Conservation (phyloP, 2,329 filamentous ascomycete species). For the Fonsecaea pedrosoi region DNA sequence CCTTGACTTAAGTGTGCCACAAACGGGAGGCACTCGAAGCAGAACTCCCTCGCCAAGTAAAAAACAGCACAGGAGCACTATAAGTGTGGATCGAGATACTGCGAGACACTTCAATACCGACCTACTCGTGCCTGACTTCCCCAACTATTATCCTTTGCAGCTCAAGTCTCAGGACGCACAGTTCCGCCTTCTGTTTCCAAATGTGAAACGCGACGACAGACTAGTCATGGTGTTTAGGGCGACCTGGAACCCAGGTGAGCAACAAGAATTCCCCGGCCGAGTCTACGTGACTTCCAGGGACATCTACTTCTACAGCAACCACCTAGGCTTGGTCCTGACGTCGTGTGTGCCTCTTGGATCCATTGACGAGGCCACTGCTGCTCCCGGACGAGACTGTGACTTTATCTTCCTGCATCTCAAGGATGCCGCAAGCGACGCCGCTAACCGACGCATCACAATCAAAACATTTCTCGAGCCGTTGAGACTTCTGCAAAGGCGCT, state of each 20-base stretch:
- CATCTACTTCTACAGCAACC: constrained; percentile 96
- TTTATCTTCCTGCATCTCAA: constrained; percentile 86
- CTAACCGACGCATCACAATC: constrained; percentile 77
- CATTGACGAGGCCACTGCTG: constrained; percentile 87
- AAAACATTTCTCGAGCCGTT: constrained; percentile 93
- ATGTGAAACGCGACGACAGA: constrained; percentile 77
- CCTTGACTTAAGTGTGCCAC: constrained; percentile 35
- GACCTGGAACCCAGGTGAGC: constrained; percentile 80
- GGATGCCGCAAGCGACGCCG: constrained; percentile 65
- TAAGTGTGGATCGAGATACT: constrained; percentile 60
- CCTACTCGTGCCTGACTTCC: constrained; percentile 58
- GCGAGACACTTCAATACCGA: constrained; percentile 47
- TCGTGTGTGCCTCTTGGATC: constrained; percentile 76
- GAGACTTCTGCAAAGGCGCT: constrained; percentile 76
- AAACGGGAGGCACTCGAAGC: constrained; percentile 37
- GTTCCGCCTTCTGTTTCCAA: constrained; percentile 88
- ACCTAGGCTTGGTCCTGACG: constrained; percentile 86
- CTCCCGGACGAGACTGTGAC: constrained; percentile 88
- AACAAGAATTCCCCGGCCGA: constrained; percentile 79
- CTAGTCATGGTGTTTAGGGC: constrained; percentile 91
- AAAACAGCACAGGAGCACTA: constrained; percentile 61
- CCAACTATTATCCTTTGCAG: constrained; percentile 79
- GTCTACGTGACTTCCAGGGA: constrained; percentile 86
- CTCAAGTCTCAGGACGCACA: constrained; percentile 88
- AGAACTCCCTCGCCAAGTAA: constrained; percentile 41